Conservation (phyloP, 1,284 basidiomycete genomes). For the Lignosus rhinocerotis region DNA sequence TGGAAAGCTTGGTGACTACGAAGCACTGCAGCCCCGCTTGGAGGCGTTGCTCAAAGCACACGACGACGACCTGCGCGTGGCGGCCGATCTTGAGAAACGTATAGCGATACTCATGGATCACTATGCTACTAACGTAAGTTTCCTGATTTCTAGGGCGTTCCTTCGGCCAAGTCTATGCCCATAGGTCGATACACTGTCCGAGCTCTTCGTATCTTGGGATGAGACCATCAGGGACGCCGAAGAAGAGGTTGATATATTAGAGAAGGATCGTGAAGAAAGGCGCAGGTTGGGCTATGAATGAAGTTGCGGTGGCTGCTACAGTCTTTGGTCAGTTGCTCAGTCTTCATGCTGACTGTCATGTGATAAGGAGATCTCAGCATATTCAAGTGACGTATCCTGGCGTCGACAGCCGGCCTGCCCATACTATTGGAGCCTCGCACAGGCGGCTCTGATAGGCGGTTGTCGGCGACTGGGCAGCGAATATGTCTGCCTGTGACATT, state of each 20-base stretch:
- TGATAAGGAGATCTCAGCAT: background rate
- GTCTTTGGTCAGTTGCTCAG: slow-evolving; percentile 9
- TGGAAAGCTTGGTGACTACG: slow-evolving; percentile 72
- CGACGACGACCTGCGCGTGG: slow-evolving; percentile 54
- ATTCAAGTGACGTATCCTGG: background rate
- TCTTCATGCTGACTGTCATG: slow-evolving; percentile 3
- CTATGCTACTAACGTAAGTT: slow-evolving; percentile 64
- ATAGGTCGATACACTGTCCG: slow-evolving; percentile 75
- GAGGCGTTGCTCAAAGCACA: slow-evolving; percentile 57
- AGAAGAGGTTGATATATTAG: slow-evolving; percentile 51
- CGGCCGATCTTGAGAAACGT: slow-evolving; percentile 60
- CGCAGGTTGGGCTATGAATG: slow-evolving; percentile 53
- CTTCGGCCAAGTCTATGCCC: background rate
- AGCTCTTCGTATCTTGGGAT: slow-evolving; percentile 81
- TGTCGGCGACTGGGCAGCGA: background rate
- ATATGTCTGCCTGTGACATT: background rate
- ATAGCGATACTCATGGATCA: slow-evolving; percentile 62
- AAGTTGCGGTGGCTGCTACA: background rate
- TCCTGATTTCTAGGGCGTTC: background rate
- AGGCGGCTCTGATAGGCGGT: background rate
- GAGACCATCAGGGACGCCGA: slow-evolving; percentile 67
- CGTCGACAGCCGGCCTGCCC: background rate
- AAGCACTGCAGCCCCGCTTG: slow-evolving; percentile 61
- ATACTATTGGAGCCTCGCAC: background rate
- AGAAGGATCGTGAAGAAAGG: slow-evolving; percentile 58